Percentiles rank a stretch among this genome's conserved stretches.
Evolutionary conservation across 805 yeast genomes (phyloP).

Genomic region (Allodekkera sacchari): DNA sequence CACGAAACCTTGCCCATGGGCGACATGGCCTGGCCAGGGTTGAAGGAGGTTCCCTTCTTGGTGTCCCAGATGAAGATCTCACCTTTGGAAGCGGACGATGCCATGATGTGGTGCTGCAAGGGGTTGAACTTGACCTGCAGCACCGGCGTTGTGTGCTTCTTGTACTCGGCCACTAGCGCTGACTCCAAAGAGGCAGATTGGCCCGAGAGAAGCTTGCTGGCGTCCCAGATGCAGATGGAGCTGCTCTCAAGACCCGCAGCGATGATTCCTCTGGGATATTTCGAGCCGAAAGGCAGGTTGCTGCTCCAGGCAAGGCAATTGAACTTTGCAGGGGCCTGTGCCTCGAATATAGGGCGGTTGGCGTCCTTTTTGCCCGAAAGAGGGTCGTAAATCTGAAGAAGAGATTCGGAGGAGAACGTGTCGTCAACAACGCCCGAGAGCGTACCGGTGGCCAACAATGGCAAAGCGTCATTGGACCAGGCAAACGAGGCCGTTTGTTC

Average conservation of each 20-base stretch:
- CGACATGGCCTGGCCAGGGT: constrained; percentile 73
- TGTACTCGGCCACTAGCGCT: constrained; percentile 43
- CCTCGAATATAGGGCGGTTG: constrained; percentile 34
- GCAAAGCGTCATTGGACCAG: constrained; percentile 76
- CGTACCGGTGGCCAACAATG: constrained; percentile 81
- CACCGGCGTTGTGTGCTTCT: constrained; percentile 62
- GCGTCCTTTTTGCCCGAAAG: constrained; percentile 32
- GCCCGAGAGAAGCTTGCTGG: constrained; percentile 35
- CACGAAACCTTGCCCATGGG: constrained; percentile 75
- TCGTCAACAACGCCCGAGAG: constrained; percentile 95
- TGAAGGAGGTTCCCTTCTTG: constrained; percentile 42
- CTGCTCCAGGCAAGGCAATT: constrained; percentile 80
- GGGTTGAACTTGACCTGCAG: constrained; percentile 73
- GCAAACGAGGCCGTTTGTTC: constrained; percentile 89
- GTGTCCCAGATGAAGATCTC: constrained; percentile 90
- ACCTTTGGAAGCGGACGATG: constrained; percentile 83
- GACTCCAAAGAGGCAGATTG: constrained; percentile 26
- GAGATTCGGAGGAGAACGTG: constrained; percentile 69
- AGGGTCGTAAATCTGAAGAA: constrained; percentile 74
- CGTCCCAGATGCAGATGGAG: constrained; percentile 69
- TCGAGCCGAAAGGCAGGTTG: constrained; percentile 38
- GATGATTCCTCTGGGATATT: constrained; percentile 44
- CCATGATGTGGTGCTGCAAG: constrained; percentile 60
- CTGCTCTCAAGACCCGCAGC: constrained; percentile 93
- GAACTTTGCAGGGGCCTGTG: constrained; percentile 53